Base-by-base conservation (phyloP, 2,329 filamentous ascomycete species). In the Xylariaceae sp. region DNA sequence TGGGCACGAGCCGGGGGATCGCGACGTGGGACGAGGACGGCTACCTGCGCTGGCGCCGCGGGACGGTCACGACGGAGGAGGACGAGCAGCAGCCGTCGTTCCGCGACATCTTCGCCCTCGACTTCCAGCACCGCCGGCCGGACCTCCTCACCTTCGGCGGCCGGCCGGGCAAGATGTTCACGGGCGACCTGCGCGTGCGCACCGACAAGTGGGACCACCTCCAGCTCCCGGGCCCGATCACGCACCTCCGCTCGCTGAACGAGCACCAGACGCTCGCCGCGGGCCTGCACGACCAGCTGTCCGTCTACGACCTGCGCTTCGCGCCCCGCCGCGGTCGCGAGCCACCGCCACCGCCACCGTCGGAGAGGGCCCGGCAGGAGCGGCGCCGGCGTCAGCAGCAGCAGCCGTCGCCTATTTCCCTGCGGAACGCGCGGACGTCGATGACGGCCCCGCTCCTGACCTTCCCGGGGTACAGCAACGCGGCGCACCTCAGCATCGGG, bases 291-390 rank as follows among this genome's bases (percentile, higher is more conserved):
- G 63, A 61, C 47, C 58, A 48, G 33, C 69, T 80, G 58, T 60
- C 60, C 1, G 53, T 78, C 5, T 80, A 77, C 45, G 77, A 81
- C 41, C 40, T 72, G 19, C 72, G 77, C 2, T 74, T 63, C 42
- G 23, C 36, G 16, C 15, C 15, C 10, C 21, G 33, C 18, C 29
- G 12, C 10, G 18, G 37, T 46, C 21, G 9, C 17, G 12, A 11
- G 15, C 13, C 10, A 30, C 5, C 8, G 26, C 15, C 1, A 11
- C 3, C 13, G 13, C 5, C 15, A 35, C 28, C 17, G 16, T 11
- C 12, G 6, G 12, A 26, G 13, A 9, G 22, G 4, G 16, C 5
- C 10, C 9, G 17, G 17, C 12, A 12, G 5, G 29, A 19, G n/a
- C 4, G 13, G 6, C 19, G 21, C n/a, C 19, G 15, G 9, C 23